Evolutionary conservation across 805 yeast genomes (phyloP).

Genomic region (Vanderwaltozyma verrucispora): DNA sequence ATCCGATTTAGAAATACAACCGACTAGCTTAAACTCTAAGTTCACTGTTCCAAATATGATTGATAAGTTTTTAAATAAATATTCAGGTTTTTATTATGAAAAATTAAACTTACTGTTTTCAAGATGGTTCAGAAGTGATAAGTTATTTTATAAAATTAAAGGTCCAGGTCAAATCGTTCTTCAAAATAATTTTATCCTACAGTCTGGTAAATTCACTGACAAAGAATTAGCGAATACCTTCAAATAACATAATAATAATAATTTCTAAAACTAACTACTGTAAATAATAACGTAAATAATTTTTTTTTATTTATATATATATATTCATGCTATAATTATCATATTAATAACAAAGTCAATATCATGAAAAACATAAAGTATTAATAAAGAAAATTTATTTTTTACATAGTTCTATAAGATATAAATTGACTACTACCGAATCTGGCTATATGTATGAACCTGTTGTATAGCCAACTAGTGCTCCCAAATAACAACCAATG

Average conservation of each 20-base stretch:
- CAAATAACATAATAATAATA: background rate
- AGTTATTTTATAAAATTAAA: slow-evolving; percentile 14
- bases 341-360: too few species aligned
- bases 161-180: slow-evolving; percentile 28
- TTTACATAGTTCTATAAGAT: too few species aligned
- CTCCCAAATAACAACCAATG: slow-evolving; percentile 70
- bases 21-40: slow-evolving; percentile 3
- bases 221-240: background rate
- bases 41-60: slow-evolving; percentile 5
- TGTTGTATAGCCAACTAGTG: slow-evolving; percentile 45
- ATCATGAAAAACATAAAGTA: too few species aligned
- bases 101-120: slow-evolving; percentile 7
- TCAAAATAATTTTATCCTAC: slow-evolving; percentile 5
- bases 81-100: slow-evolving; percentile 6
- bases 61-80: slow-evolving; percentile 2
- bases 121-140: slow-evolving; percentile 10
- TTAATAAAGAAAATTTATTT: too few species aligned
- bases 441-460: slow-evolving; percentile 25
- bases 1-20: slow-evolving; percentile 5
- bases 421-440: background rate
- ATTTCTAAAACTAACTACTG: too few species aligned
- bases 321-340: too few species aligned
- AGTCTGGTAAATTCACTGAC: background rate
- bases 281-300: too few species aligned
- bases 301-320: too few species aligned